phyloP scores from a whole-genome alignment of 2,329 filamentous ascomycete species.

The Fusarium haematococcum region DNA sequence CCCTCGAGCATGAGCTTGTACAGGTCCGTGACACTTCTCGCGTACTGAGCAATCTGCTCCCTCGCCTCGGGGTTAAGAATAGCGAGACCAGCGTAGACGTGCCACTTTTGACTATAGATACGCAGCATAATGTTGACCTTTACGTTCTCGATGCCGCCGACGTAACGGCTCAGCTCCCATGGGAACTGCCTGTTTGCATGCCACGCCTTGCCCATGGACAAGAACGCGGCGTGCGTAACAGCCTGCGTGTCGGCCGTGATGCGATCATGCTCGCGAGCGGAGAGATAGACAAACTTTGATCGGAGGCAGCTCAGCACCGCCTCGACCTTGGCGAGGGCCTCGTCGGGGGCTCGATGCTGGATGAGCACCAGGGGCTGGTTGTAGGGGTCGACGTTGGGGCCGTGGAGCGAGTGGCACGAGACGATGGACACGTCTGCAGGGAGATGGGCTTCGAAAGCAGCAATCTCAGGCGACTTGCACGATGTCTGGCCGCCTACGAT shows the following conservation, averaged over 20 bases:
- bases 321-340: conserved; percentile 82
- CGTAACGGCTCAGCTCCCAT: conserved; percentile 95
- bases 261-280: conserved; percentile 88
- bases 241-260: conserved; percentile 99
- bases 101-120: conserved; percentile 99
- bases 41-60: conserved; percentile 94
- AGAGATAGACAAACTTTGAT: conserved; percentile 89
- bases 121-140: conserved; percentile 98
- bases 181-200: conserved; percentile 95
- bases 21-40: conserved; percentile 88
- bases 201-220: conserved; percentile 99
- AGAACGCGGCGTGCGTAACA: conserved; percentile 95
- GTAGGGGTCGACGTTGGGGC: conserved; percentile 86
- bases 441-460: conserved; percentile 89
- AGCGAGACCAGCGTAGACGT: conserved; percentile 96
- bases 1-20: conserved; percentile 98
- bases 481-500: conserved; percentile 98
- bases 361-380: conserved; percentile 95
- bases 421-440: conserved; percentile 92
- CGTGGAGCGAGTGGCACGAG: conserved; percentile 96
- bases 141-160: conserved; percentile 98
- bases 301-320: conserved; percentile 83
- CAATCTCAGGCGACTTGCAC: conserved; percentile 96
- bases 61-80: conserved; percentile 95
- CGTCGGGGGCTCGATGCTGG: conserved; percentile 86